phyloP scores from a whole-genome alignment of 164 flowering plant species.

The Buxus sempervirens region DNA sequence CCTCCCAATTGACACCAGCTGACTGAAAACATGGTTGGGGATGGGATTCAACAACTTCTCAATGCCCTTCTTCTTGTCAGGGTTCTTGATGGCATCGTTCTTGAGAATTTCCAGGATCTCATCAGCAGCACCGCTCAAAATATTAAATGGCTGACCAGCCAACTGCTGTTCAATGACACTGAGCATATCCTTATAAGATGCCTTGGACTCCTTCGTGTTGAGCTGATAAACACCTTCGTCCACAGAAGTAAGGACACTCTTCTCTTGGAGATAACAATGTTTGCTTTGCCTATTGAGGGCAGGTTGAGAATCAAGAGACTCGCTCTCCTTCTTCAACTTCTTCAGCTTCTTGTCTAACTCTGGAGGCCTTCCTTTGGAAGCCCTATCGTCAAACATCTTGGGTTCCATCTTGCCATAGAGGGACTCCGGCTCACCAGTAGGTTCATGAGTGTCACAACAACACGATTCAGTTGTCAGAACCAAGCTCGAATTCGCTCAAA shows the following conservation, averaged over 20 bases:
- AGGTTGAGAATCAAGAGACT: conserved; percentile 33
- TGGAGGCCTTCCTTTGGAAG: conserved; percentile 59
- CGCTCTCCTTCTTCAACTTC: conserved; percentile 90
- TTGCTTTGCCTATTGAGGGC: conserved; percentile 42
- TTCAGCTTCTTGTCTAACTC: too few species aligned
- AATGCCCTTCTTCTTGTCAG: too few species aligned
- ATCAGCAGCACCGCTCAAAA: too few species aligned
- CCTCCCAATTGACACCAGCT: conserved; percentile 68
- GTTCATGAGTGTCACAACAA: conserved; percentile 95
- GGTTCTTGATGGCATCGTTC: too few species aligned
- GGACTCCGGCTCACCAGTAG: conserved; percentile 96
- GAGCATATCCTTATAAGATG: conserved; percentile 89
- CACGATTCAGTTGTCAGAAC: conserved; percentile 94
- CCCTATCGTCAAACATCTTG: conserved; percentile 76
- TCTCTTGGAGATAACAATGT: conserved; percentile 60
- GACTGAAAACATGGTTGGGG: conserved; percentile 52
- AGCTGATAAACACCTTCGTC: conserved; percentile 95
- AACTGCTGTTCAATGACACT: conserved; percentile 82
- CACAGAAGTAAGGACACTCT: conserved; percentile 61
- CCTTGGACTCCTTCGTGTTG: conserved; percentile 86
- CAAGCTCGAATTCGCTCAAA: conserved; percentile 87
- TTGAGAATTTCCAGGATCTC: too few species aligned
- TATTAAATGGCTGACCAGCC: conserved; percentile 89
- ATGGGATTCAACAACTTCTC: conserved; percentile 80
- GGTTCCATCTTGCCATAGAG: conserved; percentile 93